Base-by-base conservation (phyloP, 345 rosid species). In the Erysimum cheiranthoides region DNA sequence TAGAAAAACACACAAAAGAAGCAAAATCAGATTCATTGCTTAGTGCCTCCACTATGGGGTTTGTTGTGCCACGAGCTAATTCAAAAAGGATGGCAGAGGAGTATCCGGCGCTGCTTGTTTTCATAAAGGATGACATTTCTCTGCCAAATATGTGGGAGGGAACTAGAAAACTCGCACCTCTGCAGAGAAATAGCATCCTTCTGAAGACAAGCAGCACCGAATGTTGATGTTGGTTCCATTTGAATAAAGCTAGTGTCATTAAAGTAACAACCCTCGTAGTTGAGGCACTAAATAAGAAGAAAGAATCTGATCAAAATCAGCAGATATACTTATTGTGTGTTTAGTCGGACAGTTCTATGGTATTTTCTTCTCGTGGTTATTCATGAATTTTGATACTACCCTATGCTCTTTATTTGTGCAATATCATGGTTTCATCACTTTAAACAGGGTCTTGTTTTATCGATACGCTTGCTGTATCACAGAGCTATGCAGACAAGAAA, bases 391-490 rank as follows among this genome's bases (percentile, higher is more conserved):
- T 42, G 35, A 65, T 31, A 65, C 42, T 10, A 49, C 10, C 70
- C 18, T 66, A 34, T 49, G 58, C 10, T 34, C 65, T 5, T 35
- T 21, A 62, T 62, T 13, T 61, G 13, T 6, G 35, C 35, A 39
- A 50, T 39, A 84, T 58, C 50, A 70, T 86, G 88, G 84, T 89
- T 49, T 17, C 54, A 4, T 47, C 10, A 10, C 6, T 25, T 43
- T 25, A 25, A 6, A 61, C 34, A 60, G 43, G 50, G 27, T 13
- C 47, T 18, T 61, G 18, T 62, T 14, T 88, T 73, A 85, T 88
- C 83, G 73, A 90, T 87, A 79, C 85, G 40, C 70, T 82, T 5
- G 86, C 42, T 50, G 90, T 73, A 77, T 13, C 49, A 35, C 4
- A 21, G 10, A 38, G 72, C 16, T n/a, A 68, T 38, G 45, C 27